A percentile compares a stretch with the other conserved stretches of the same genome.
phyloP scores from a whole-genome alignment of 2,329 filamentous ascomycete species.

The Cercospora berteroae region DNA sequence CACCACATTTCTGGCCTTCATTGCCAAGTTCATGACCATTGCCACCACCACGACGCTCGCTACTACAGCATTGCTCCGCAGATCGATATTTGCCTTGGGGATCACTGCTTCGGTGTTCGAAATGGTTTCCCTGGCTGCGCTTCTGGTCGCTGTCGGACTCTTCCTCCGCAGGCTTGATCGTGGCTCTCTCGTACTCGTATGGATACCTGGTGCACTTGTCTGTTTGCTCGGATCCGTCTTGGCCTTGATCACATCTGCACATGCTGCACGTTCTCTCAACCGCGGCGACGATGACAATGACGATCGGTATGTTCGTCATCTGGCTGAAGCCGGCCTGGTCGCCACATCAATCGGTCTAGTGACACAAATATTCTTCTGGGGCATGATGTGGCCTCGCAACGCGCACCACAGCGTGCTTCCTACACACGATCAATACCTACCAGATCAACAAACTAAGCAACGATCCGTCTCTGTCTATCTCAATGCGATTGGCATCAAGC shows the following conservation, averaged over 20 bases:
- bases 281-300: neutral
- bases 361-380: slow-evolving; percentile 29
- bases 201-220: slow-evolving; percentile 15
- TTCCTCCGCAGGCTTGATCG: slow-evolving; percentile 23
- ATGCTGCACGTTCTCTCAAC: slow-evolving; percentile 6
- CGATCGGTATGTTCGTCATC: slow-evolving; percentile 4
- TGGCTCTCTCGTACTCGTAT: slow-evolving; percentile 15
- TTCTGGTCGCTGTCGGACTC: slow-evolving; percentile 18
- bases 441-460: slow-evolving; percentile 14
- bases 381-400: slow-evolving; percentile 25
- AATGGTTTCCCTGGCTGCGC: slow-evolving; percentile 23
- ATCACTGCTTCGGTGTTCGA: slow-evolving; percentile 27
- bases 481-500: slow-evolving; percentile 26
- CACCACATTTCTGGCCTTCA: slow-evolving; percentile 20
- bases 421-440: neutral
- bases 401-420: slow-evolving; percentile 4
- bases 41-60: slow-evolving; percentile 25
- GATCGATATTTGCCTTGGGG: slow-evolving; percentile 19
- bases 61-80: slow-evolving; percentile 13
- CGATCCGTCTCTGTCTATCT: slow-evolving; percentile 27
- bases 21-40: slow-evolving; percentile 22
- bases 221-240: slow-evolving; percentile 20
- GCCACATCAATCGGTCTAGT: slow-evolving; percentile 30
- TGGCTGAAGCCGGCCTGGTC: slow-evolving; percentile 31
- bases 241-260: slow-evolving; percentile 16